Evolutionary conservation across 768 basidiomycete species (phyloP), one percentile per base, ranked within the genome.

Genomic region (Russula compacta): DNA sequence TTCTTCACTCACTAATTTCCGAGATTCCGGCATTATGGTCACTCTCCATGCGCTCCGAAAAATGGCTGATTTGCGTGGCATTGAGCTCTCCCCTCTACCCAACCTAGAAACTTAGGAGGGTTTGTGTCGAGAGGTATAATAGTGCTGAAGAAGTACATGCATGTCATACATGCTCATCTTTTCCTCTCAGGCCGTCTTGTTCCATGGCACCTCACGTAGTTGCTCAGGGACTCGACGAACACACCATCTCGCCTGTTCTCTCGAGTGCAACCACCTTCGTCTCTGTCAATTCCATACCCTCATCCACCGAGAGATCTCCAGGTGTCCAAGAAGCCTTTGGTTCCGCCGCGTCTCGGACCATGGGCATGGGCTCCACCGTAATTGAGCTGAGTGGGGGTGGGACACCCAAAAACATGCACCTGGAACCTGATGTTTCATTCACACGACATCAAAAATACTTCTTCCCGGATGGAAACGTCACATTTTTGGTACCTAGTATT

Each of bases 381-480:
- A 24, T 32, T 38, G n/a, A 39, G 7, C 10, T 32, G 10, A 15
- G 15, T 35, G 50, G 12, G 48, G 15, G 15, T 12, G 3, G 9
- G 12, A 52, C 36, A 14, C 29, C 36, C 3, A n/a, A 0, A 32
- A 29, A 29, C 24, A 29, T 29, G 24, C 24, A 1, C 24, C 24
- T 29, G 24, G 24, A 29, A 47, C 1, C 15, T n/a, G 60, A 58
- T 4, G 39, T 42, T n/a, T 47, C 57, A 3, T 61, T 59, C 15
- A 11, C 43, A 11, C 40, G 14, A n/a, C 61, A 65, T 39, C 32
- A 44, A n/a, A 48, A 6, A 19, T 64, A 44, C 17, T 60, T 42
- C n/a, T 64, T 65, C 43, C 32, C 49, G 7, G 64, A 63, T 44
- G 61, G 64, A 21, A 65, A 63, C 21, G 24, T 65, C 7, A 63